Evolutionary conservation across 441 rosid species (phyloP).

Genomic region (Pelargonium fulgidum): DNA sequence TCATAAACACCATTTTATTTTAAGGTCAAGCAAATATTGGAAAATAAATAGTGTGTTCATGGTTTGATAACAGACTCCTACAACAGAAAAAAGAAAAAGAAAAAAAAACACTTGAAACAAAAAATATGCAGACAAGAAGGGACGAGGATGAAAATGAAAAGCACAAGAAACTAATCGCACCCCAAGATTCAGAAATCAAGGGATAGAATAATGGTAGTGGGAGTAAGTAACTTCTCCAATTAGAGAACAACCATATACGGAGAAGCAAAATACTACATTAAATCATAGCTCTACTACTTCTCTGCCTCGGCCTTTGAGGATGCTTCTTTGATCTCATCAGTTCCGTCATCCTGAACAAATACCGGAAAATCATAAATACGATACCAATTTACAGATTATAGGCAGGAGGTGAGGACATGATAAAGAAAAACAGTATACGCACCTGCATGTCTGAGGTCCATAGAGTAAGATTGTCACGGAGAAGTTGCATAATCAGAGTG

Average conservation of each 20-base stretch:
- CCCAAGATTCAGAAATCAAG: conserved; percentile 12
- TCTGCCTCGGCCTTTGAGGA: conserved; percentile 33
- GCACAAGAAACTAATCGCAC: background rate
- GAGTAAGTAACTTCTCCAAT: conserved; percentile 30
- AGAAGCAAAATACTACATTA: conserved; percentile 24
- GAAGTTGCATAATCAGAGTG: conserved; percentile 71
- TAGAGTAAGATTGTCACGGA: conserved; percentile 65
- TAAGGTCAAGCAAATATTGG: background rate
- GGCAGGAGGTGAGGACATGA: background rate
- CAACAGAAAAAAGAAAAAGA: no score
- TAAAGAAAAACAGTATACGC: background rate
- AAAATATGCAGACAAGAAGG: conserved; percentile 15
- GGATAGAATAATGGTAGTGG: conserved; percentile 14
- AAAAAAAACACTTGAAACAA: conserved; percentile 14
- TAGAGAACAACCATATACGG: conserved; percentile 23
- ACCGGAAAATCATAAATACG: background rate
- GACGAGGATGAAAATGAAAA: conserved; percentile 9
- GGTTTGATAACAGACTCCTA: conserved; percentile 7
- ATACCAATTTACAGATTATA: background rate
- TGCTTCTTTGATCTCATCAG: conserved; percentile 45
- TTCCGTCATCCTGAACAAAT: conserved; percentile 35
- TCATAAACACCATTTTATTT: conserved; percentile 1
- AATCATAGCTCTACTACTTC: conserved; percentile 25
- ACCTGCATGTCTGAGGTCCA: conserved; percentile 81
- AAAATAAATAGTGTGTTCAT: background rate